phyloP scores from a whole-genome alignment of 345 rosid genomes.

The Citrus maxima region DNA sequence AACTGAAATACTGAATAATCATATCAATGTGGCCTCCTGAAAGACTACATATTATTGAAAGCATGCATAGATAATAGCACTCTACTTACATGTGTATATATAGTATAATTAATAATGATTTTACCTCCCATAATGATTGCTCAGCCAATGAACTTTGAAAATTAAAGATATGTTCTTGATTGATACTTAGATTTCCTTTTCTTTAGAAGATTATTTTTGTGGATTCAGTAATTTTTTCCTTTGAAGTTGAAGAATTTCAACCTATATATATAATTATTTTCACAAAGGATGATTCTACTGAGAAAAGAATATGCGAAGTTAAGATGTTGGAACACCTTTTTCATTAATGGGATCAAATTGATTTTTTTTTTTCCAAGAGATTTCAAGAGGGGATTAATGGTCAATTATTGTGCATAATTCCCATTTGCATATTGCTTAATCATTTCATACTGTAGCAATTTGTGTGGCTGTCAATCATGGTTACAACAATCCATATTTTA shows the following conservation, averaged over 20 bases:
- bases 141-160: conserved; percentile 2
- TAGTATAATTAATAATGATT: background rate
- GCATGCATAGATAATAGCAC: too few species aligned
- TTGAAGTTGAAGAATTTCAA: background rate
- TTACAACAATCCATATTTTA: background rate
- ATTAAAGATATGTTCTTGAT: conserved; percentile 1
- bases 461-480: background rate
- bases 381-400: background rate
- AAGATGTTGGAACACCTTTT: background rate
- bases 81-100: background rate
- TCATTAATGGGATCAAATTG: background rate
- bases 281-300: background rate
- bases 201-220: background rate
- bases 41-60: background rate
- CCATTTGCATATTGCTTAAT: background rate
- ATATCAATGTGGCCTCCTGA: background rate
- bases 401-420: background rate
- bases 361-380: background rate
- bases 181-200: background rate
- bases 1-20: background rate
- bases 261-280: background rate
- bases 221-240: background rate
- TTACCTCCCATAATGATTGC: background rate
- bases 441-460: background rate
- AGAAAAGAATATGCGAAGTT: background rate